A percentile compares a stretch with the other conserved stretches of the same genome.
These are phyloP conservation scores for Chalciporus piperatus DNA, from an alignment of 768 basidiomycete genomes.

Conservation along the genomic window DNA sequence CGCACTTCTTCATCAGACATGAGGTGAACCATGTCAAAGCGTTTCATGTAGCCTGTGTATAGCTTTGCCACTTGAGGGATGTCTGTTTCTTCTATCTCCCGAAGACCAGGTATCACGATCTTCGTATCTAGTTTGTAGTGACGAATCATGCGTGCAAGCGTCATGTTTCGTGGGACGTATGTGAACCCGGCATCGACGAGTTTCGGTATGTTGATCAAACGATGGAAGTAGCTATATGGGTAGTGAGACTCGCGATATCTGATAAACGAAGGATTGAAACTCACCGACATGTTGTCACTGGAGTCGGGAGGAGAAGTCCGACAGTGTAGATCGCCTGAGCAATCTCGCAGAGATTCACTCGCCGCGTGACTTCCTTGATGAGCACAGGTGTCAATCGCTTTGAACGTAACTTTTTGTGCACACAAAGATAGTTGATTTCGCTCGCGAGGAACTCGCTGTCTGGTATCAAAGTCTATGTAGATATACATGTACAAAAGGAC, in stretches of 20 bases:
- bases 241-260: constrained; percentile 4
- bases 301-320: constrained; percentile 91
- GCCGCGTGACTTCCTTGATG: constrained; percentile 96
- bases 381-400: constrained; percentile 94
- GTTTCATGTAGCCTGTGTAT: constrained; percentile 72
- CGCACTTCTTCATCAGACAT: constrained; percentile 74
- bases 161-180: constrained; percentile 81
- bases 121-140: constrained; percentile 62
- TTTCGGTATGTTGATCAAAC: constrained; percentile 87
- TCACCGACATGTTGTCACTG: constrained; percentile 80
- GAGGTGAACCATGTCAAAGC: constrained; percentile 81
- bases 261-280: constrained; percentile 19
- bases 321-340: constrained; percentile 99
- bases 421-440: constrained; percentile 97
- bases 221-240: constrained; percentile 77
- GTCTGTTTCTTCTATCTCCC: constrained; percentile 87
- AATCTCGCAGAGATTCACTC: constrained; percentile 82
- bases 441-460: constrained; percentile 64
- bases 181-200: constrained; percentile 89
- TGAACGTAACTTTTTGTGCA: constrained; percentile 95
- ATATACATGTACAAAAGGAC: constrained; percentile 24
- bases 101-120: constrained; percentile 58
- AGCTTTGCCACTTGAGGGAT: constrained; percentile 67
- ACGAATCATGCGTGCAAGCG: constrained; percentile 86
- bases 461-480: constrained; percentile 7